phyloP scores from a whole-genome alignment of 495 filamentous ascomycete genomes.

The Annulohypoxylon stygium region DNA sequence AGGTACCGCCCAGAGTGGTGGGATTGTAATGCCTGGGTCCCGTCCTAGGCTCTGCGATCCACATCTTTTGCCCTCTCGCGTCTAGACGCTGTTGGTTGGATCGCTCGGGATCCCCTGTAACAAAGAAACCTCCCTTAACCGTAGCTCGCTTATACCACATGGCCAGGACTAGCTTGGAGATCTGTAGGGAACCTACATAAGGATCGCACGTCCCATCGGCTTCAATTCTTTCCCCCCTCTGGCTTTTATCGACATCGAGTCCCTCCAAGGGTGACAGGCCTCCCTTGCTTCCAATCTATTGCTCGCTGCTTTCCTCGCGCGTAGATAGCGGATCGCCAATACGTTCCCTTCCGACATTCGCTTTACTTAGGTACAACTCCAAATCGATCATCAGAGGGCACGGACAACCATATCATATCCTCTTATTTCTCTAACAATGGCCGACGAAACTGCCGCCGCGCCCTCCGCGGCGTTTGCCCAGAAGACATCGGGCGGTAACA shows the following conservation, averaged over 20 bases:
- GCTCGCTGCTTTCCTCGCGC: conserved; percentile 27
- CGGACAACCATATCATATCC: conserved; percentile 5
- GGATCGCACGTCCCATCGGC: conserved; percentile 39
- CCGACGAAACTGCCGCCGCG: conserved; percentile 38
- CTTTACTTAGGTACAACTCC: conserved; percentile 1
- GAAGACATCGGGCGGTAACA: conserved; percentile 72
- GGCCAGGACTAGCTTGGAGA: conserved; percentile 17
- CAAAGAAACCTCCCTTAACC: conserved; percentile 23
- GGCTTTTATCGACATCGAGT: conserved; percentile 24
- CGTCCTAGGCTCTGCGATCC: conserved; percentile 14
- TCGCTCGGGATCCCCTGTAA: conserved; percentile 35
- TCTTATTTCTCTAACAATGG: conserved; percentile 35
- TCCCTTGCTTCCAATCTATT: conserved; percentile 42
- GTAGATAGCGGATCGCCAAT: conserved; percentile 25
- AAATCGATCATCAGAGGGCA: conserved; percentile 12
- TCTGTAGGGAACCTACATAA: conserved; percentile 33
- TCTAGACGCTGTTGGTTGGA: conserved; percentile 36
- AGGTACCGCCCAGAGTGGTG: conserved; percentile 38
- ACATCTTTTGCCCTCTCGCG: conserved; percentile 26
- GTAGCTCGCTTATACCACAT: conserved; percentile 13
- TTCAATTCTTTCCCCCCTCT: conserved; percentile 19
- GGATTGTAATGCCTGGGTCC: conserved; percentile 30
- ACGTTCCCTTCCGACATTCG: conserved; percentile 19
- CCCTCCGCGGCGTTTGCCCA: conserved; percentile 26
- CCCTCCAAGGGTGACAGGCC: conserved; percentile 33